Evolutionary conservation across 257 asterid species (phyloP), one percentile per base, ranked within the genome.

Genomic region (Solanum pinnatisectum): DNA sequence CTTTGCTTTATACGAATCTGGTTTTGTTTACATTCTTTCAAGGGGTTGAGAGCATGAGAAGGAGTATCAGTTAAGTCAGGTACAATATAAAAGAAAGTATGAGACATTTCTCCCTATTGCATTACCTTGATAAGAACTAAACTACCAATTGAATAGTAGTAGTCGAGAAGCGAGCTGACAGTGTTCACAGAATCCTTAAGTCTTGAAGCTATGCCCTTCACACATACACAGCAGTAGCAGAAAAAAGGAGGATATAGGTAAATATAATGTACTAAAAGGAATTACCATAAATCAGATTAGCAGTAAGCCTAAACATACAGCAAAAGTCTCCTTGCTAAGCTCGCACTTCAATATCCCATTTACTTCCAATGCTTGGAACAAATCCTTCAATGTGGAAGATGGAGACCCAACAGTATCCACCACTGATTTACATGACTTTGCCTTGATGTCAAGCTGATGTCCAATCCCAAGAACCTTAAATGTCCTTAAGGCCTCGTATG

Each of bases 381-480:
- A 67, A 89, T 94, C 96, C 94, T 97, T 92, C 73, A 88, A 84
- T 22, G 92, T 88, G 42, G 95, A 92, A 87, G 96, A 89, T 59
- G 96, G 52, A 40, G 97, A 93, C 90, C 59, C 20, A 16, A 95
- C 89, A 84, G 94, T 88, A 82, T 92, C 93, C 89, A 71, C 94
- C 86, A 95, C 98, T 83, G 94, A 92, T 52, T 90, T 89, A 89
- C 99, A 95, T 39, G 92, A 89, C 30, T 97, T 92, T 68, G 88
- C 87, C 90, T 85, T 93, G 83, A 92, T 87, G 70, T 91, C 94
- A 42, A 92, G 84, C 88, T 89, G 91, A 88, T 93, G 88, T 52
- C 92, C 97, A 92, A 94, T 92, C 85, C 97, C 97, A 90, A 97
- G 96, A 92, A 95, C 94, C 92, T 94, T 93, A 83, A 94, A 94